Evolutionary conservation across 495 filamentous ascomycete species (phyloP).

Genomic region (Cudoniella acicularis): DNA sequence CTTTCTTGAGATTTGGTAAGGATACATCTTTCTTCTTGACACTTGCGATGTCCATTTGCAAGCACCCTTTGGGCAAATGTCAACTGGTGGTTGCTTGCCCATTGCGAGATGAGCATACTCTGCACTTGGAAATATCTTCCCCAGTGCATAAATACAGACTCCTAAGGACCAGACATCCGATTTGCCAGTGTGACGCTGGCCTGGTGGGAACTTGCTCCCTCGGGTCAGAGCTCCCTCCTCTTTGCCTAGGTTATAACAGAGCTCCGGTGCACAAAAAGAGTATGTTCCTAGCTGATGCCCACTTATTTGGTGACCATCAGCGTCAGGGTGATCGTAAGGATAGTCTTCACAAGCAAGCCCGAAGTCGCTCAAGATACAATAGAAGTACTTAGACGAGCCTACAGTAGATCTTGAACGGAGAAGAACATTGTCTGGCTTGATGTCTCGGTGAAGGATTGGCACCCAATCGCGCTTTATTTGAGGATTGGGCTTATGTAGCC

Average conservation of each 20-base stretch:
- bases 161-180: constrained; percentile 26
- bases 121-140: neutral
- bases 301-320: neutral
- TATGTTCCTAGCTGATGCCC: constrained; percentile 4
- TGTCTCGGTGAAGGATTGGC: constrained; percentile 27
- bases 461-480: constrained; percentile 12
- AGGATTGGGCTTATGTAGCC: neutral
- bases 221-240: no score
- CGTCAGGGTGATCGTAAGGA: neutral
- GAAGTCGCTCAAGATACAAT: constrained; percentile 31
- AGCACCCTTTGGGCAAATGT: neutral
- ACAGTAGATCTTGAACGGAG: constrained; percentile 15
- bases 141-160: constrained; percentile 15
- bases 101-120: neutral
- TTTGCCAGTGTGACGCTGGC: constrained; percentile 10
- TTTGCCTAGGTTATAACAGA: no score
- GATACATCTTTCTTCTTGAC: neutral
- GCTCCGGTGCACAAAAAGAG: constrained; percentile 20
- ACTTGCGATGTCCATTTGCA: no score
- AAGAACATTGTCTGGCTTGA: constrained; percentile 33
- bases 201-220: constrained; percentile 7
- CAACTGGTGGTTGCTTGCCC: neutral
- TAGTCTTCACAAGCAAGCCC: constrained; percentile 25
- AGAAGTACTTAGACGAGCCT: constrained; percentile 17
- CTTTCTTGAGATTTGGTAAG: neutral